Evolutionary conservation across 495 filamentous ascomycete species (phyloP).

Genomic region (Apiosordaria backusii): DNA sequence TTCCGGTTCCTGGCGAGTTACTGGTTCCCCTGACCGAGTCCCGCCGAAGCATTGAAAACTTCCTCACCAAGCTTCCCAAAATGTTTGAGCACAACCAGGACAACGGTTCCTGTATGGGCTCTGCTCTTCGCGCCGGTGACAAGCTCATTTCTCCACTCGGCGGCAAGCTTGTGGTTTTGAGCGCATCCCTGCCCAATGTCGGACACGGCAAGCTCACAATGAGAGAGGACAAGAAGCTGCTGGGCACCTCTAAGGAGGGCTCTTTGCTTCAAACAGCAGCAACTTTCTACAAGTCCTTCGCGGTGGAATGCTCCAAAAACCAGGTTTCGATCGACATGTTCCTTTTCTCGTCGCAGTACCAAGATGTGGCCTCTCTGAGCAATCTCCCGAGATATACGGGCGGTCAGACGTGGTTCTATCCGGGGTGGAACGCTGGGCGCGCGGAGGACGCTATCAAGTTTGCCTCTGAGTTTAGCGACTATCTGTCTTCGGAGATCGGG

Average conservation of each 20-base stretch:
- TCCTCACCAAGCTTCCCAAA: constrained; percentile 84
- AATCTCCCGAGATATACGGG: constrained; percentile 94
- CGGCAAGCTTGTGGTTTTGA: constrained; percentile 90
- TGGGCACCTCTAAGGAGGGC: constrained; percentile 91
- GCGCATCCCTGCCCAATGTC: constrained; percentile 83
- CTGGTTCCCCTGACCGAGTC: constrained; percentile 86
- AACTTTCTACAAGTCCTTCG: constrained; percentile 98
- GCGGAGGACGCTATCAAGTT: constrained; percentile 97
- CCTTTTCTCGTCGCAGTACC: constrained; percentile 93
- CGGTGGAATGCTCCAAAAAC: constrained; percentile 97
- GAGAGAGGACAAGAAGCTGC: constrained; percentile 93
- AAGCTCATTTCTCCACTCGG: constrained; percentile 91
- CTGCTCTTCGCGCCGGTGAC: constrained; percentile 86
- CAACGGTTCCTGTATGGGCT: constrained; percentile 83
- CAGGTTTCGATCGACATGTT: constrained; percentile 99
- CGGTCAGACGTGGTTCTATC: constrained; percentile 98
- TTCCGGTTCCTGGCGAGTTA: constrained; percentile 90
- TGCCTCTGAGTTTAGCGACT: constrained; percentile 92
- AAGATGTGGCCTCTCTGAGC: constrained; percentile 92
- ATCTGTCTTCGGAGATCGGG: constrained; percentile 90
- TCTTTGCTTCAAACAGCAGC: constrained; percentile 82
- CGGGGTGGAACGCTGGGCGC: constrained; percentile 92
- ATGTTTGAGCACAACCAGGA: constrained; percentile 97
- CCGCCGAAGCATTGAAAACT: constrained; percentile 82
- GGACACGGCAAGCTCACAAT: constrained; percentile 87